Base-by-base conservation (phyloP, 768 basidiomycete species). In the Hygrophorus pudorinus region DNA sequence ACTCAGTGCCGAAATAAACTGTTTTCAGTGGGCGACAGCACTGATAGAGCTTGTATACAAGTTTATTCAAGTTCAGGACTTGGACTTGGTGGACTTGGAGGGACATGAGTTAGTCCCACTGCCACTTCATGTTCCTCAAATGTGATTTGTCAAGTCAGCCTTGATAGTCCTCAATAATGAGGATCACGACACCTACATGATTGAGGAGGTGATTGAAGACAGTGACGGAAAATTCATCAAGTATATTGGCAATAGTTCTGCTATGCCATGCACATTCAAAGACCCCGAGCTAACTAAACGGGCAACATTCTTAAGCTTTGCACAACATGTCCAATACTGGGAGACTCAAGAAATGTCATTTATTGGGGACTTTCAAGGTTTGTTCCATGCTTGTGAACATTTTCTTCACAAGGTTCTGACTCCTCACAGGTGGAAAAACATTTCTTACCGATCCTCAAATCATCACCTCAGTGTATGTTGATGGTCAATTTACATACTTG, bases 341-440 rank as follows among this genome's bases (percentile, higher is more conserved):
- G 52, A 56, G 44, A 59, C 56, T 1, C 47, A 43, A 6, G 51
- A 50, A 11, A 6, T 44, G 7, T 56, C 46, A 0, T 61, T 58
- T 41, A 28, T 61, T 11, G 55, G 57, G 7, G 56, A 61, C 41
- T 55, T 51, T 28, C 59, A 59, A 55, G 59, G 58, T 57, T 20
- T 27, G 45, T 31, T 14, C n/a, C n/a, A n/a, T n/a, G n/a, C n/a
- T n/a, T n/a, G n/a, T n/a, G n/a, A n/a, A n/a, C n/a, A n/a, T n/a
- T n/a, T n/a, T n/a, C n/a, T n/a, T n/a, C n/a, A n/a, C n/a, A n/a
- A n/a, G n/a, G n/a, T n/a, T n/a, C n/a, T n/a, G n/a, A n/a, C n/a
- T n/a, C n/a, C n/a, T n/a, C n/a, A n/a, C n/a, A n/a, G n/a, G n/a
- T n/a, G n/a, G n/a, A n/a, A n/a, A n/a, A n/a, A n/a, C n/a, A n/a